Conservation (phyloP, 192 early-diverging fungal species). For the Entophlyctis luteolus region DNA sequence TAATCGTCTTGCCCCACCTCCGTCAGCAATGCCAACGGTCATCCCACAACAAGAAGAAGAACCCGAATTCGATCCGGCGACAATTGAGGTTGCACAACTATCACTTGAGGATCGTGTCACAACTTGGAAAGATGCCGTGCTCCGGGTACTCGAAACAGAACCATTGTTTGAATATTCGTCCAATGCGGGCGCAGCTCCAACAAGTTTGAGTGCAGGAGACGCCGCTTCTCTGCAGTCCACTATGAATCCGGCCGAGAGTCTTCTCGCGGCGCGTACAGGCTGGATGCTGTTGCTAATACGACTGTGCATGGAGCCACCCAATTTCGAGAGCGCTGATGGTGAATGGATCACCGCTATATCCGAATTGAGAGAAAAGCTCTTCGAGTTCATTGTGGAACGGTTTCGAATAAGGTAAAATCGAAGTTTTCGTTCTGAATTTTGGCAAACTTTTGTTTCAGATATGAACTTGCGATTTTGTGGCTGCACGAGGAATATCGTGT, state of each 20-base stretch:
- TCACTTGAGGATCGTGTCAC: constrained; percentile 5
- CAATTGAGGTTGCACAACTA: not conserved
- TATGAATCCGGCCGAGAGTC: constrained; percentile 18
- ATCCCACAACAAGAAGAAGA: not conserved
- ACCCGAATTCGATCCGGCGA: constrained; percentile 14
- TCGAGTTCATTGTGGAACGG: constrained; percentile 58
- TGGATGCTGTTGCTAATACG: constrained; percentile 47
- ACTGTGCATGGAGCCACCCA: constrained; percentile 8
- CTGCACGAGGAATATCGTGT: constrained; percentile 66
- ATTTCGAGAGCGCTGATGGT: not conserved
- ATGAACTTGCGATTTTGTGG: constrained; percentile 70
- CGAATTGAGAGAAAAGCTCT: constrained; percentile 37
- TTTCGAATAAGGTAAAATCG: constrained; percentile 55
- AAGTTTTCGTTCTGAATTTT: not conserved
- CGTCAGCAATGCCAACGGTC: not conserved
- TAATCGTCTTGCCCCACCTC: too few relatives aligned
- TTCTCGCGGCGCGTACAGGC: constrained; percentile 32
- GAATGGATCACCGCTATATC: not conserved
- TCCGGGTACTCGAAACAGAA: constrained; percentile 31
- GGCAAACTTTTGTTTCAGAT: constrained; percentile 34
- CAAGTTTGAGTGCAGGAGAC: not conserved
- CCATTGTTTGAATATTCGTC: not conserved
- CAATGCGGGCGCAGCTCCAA: not conserved
- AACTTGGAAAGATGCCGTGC: constrained; percentile 21
- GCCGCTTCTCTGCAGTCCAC: not conserved